Base-by-base conservation (phyloP, 2,329 filamentous ascomycete genomes). In the Lasiodiplodia citricola region DNA sequence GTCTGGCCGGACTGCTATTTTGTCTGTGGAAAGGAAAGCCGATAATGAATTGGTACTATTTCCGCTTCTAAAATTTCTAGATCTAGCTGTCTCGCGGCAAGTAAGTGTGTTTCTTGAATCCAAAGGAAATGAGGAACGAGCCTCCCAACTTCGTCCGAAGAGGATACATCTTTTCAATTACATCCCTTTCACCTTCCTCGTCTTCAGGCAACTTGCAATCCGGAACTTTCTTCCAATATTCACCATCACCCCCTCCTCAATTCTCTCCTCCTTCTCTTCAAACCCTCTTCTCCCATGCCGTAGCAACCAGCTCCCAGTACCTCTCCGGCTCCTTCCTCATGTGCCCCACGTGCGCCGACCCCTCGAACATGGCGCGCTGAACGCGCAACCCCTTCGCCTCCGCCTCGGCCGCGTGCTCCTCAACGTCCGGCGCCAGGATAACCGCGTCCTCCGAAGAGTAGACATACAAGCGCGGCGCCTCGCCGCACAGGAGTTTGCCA, bases 281-380 rank as follows among this genome's bases (percentile, higher is more conserved):
- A 51, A 14, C 54, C 35, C 55, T 52, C n/a, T 7, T 38, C 56
- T 60, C 55, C 65, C 65, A 67, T 3, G 65, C 65, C 31, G 70
- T 70, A 68, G 75, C 66, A n/a, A 83, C 72, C 13, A 76, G 77
- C 28, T 58, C 69, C 89, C 88, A 91, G 73, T 91, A 91, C 74
- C 84, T 81, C 38, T 82, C 82, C 0, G 85, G 83, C 67, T 88
- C 84, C 75, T 83, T 78, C 21, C 85, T 80, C 80, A 91, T 85
- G 74, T 91, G 88, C 1, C 86, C 87, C 21, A 89, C 88, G 75
- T 91, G 89, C 1, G 83, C 79, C 62, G 85, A 88, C 4, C 84
- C 85, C 62, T 87, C 82, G 70, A 91, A 91, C 37, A 84, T 73
- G 68, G 87, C 85, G 23, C 81, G 78, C 1, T 82, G 79, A 1